Evolutionary conservation across 768 basidiomycete species (phyloP).

Genomic region (Boletus rufocinnamomeus): DNA sequence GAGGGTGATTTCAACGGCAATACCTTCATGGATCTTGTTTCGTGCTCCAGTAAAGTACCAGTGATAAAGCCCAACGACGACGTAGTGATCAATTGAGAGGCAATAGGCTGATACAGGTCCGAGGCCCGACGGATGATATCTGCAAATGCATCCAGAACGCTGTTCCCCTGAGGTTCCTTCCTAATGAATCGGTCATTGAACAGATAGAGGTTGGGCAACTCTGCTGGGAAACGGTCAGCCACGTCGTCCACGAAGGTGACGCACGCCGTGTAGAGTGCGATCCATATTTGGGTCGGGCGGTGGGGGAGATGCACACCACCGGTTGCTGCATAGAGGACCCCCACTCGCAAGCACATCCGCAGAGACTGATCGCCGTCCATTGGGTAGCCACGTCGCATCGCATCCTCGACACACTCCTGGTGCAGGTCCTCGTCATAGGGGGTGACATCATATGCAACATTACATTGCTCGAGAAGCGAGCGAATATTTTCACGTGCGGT

Average conservation of each 20-base stretch:
- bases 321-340: constrained; percentile 28
- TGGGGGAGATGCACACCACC: constrained; percentile 19
- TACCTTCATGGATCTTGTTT: constrained; percentile 27
- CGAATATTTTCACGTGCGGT: neutral
- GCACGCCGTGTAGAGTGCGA: constrained; percentile 34
- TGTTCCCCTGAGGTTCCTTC: constrained; percentile 31
- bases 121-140: constrained; percentile 34
- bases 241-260: constrained; percentile 40
- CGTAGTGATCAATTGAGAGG: constrained; percentile 38
- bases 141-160: constrained; percentile 37
- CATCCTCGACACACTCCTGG: neutral
- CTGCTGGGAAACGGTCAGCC: constrained; percentile 24
- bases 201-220: constrained; percentile 25
- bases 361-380: constrained; percentile 12
- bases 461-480: neutral
- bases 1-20: neutral
- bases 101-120: constrained; percentile 30
- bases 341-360: constrained; percentile 32
- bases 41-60: constrained; percentile 31
- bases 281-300: constrained; percentile 13
- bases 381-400: neutral
- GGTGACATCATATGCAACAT: constrained; percentile 1
- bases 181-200: constrained; percentile 39
- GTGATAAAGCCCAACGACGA: constrained; percentile 39
- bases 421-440: constrained; percentile 19